Conservation (phyloP, 2,329 filamentous ascomycete genomes). For the Diaporthe sp. region DNA sequence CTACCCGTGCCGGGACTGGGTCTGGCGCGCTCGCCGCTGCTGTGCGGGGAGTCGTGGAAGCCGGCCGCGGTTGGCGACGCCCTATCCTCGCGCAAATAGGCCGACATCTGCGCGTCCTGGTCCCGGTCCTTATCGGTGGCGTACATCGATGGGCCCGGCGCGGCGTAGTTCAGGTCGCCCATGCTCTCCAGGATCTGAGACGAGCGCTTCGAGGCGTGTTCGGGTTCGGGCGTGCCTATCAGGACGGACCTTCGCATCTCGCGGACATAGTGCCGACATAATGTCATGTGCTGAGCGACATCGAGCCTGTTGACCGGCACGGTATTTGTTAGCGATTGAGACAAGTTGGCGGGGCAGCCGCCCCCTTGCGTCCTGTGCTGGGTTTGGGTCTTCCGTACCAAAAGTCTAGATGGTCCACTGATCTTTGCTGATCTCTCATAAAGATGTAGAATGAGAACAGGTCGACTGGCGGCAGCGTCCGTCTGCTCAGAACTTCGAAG, state of each 20-base stretch:
- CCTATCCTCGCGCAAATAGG: conserved; percentile 80
- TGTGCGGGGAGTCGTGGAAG: conserved; percentile 68
- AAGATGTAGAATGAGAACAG: conserved; percentile 99
- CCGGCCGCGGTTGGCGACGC: conserved; percentile 53
- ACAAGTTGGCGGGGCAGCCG: conserved; percentile 36
- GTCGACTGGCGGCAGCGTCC: conserved; percentile 95
- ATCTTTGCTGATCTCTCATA: conserved; percentile 98
- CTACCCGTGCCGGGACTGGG: conserved; percentile 68
- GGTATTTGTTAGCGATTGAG: conserved; percentile 43
- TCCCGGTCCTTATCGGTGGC: conserved; percentile 79
- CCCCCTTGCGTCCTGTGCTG: conserved; percentile 19
- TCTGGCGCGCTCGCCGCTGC: conserved; percentile 61
- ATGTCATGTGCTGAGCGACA: conserved; percentile 98
- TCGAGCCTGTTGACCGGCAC: conserved; percentile 79
- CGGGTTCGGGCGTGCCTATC: conserved; percentile 90
- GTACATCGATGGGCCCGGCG: conserved; percentile 73
- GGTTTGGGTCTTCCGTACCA: conserved; percentile 73
- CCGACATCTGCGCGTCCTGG: conserved; percentile 91
- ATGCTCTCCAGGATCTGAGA: conserved; percentile 82
- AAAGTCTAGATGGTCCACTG: conserved; percentile 98
- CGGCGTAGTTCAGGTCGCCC: conserved; percentile 74
- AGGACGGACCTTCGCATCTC: conserved; percentile 94
- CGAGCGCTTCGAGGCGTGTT: conserved; percentile 85
- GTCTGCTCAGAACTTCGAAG: conserved; percentile 93
- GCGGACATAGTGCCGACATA: conserved; percentile 96